Evolutionary conservation across 805 yeast genomes (phyloP).

Genomic region (Barnettozyma salicaria): DNA sequence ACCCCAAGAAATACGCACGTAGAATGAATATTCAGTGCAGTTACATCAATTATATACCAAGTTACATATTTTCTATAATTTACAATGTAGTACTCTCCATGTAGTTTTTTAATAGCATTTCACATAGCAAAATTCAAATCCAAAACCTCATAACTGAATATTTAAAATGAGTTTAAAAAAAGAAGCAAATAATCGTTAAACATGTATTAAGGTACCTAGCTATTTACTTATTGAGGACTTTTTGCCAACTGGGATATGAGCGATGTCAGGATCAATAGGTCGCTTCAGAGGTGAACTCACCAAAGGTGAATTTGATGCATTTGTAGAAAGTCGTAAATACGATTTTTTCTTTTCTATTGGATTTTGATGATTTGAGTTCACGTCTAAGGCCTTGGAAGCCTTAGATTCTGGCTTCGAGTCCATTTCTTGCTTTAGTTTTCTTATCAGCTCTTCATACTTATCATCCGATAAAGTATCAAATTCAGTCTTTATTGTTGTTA

Average conservation of each 20-base stretch:
- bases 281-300: constrained; percentile 13
- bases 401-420: no score
- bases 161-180: no score
- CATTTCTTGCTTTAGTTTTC: neutral
- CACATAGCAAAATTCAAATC: neutral
- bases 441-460: constrained; percentile 1
- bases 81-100: neutral
- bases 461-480: constrained; percentile 28
- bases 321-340: neutral
- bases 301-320: neutral
- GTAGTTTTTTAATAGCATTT: neutral
- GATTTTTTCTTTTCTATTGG: no score
- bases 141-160: constrained; percentile 1
- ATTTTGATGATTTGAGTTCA: no score
- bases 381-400: no score
- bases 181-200: constrained; percentile 7
- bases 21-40: neutral
- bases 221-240: constrained; percentile 3
- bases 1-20: neutral
- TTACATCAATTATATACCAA: neutral
- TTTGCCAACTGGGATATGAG: constrained; percentile 7
- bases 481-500: constrained; percentile 17
- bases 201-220: neutral
- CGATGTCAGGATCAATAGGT: constrained; percentile 11
- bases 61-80: no score